Conservation (phyloP, 2,329 filamentous ascomycete genomes). For the Xylaria sp. region DNA sequence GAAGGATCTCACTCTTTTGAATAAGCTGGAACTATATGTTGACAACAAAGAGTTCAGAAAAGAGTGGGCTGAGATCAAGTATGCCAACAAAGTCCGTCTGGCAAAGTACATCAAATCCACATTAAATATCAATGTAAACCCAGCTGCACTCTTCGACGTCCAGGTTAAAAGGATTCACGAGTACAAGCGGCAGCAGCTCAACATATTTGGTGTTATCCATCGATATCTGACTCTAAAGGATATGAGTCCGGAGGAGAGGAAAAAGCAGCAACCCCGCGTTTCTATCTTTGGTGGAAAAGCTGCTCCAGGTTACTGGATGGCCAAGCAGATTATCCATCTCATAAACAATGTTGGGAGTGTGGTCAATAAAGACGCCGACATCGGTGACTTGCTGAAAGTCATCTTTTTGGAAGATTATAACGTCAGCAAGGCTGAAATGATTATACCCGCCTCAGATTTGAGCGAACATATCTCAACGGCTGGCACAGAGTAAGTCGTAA, state of each 20-base stretch:
- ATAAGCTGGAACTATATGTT: slow-evolving; percentile 83
- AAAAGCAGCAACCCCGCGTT: slow-evolving; percentile 87
- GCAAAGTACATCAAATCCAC: slow-evolving; percentile 90
- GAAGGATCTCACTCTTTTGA: slow-evolving; percentile 87
- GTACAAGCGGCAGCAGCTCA: slow-evolving; percentile 98
- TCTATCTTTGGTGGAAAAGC: slow-evolving; percentile 98
- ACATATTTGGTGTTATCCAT: slow-evolving; percentile 98
- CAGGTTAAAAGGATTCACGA: slow-evolving; percentile 99
- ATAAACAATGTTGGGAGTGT: slow-evolving; percentile 91
- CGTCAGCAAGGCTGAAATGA: slow-evolving; percentile 98
- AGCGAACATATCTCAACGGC: slow-evolving; percentile 99
- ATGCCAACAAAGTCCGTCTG: slow-evolving; percentile 91
- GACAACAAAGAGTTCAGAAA: slow-evolving; percentile 91
- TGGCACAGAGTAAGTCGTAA: slow-evolving; percentile 77
- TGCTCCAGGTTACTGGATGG: slow-evolving; percentile 99
- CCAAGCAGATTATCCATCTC: slow-evolving; percentile 97
- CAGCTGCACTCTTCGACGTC: slow-evolving; percentile 89
- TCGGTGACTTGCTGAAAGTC: slow-evolving; percentile 95
- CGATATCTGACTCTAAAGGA: slow-evolving; percentile 90
- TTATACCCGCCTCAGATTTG: slow-evolving; percentile 91
- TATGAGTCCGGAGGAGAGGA: slow-evolving; percentile 82
- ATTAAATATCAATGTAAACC: slow-evolving; percentile 84
- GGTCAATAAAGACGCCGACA: slow-evolving; percentile 90
- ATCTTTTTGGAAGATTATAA: slow-evolving; percentile 99
- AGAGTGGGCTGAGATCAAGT: slow-evolving; percentile 97